Conservation (phyloP, 805 yeast genomes). For the Sugiyamaella lignohabitans region DNA sequence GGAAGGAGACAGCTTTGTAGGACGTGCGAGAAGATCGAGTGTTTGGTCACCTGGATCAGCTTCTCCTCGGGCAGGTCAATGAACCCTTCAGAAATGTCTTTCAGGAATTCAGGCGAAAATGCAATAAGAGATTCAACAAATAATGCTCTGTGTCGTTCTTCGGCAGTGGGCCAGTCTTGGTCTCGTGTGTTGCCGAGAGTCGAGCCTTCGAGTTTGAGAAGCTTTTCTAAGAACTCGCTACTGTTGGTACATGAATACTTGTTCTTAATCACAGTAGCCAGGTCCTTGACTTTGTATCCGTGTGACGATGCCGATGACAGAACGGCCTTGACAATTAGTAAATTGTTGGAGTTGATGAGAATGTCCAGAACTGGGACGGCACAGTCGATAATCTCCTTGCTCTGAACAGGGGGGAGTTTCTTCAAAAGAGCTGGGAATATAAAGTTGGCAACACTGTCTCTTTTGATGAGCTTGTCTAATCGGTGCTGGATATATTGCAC, state of each 20-base stretch:
- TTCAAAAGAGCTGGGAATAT: conserved; percentile 66
- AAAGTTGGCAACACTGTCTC: conserved; percentile 72
- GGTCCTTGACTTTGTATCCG: conserved; percentile 14
- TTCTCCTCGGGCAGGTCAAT: conserved; percentile 55
- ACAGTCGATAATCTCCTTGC: conserved; percentile 33
- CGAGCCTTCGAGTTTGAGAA: conserved; percentile 56
- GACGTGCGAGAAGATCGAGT: conserved; percentile 88
- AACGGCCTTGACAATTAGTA: conserved; percentile 16
- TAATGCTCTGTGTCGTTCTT: conserved; percentile 72
- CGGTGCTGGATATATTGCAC: conserved; percentile 66
- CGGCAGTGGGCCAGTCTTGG: conserved; percentile 90
- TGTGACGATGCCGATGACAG: conserved; percentile 16
- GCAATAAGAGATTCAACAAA: conserved; percentile 68
- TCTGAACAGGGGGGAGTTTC: conserved; percentile 57
- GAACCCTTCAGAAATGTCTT: conserved; percentile 49
- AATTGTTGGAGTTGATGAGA: conserved; percentile 21
- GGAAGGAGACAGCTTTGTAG: conserved; percentile 58
- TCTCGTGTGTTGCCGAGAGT: conserved; percentile 68
- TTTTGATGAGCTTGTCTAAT: conserved; percentile 61
- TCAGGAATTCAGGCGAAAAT: conserved; percentile 55
- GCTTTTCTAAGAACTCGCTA: conserved; percentile 56
- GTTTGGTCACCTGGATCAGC: conserved; percentile 68
- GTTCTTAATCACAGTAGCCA: conserved; percentile 23
- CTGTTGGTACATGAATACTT: conserved; percentile 7
- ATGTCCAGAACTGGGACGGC: conserved; percentile 17